Percentiles rank a stretch among this genome's conserved stretches.
phyloP scores from a whole-genome alignment of 2,329 filamentous ascomycete species.

The Gaeumannomyces tritici region DNA sequence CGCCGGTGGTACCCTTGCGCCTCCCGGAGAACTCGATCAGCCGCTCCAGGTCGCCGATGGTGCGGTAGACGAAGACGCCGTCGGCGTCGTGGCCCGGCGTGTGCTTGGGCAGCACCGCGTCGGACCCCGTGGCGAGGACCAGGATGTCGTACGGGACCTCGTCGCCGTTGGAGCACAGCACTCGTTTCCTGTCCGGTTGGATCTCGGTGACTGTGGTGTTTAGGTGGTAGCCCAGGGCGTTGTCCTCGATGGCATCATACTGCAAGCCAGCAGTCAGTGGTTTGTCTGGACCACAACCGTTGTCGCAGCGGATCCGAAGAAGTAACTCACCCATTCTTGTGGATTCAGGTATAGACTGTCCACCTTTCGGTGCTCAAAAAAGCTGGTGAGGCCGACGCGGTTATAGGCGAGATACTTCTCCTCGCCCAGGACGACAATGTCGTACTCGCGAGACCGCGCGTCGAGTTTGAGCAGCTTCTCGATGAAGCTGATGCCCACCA shows the following conservation, averaged over 20 bases:
- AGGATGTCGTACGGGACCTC: constrained; percentile 68
- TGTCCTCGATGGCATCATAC: constrained; percentile 59
- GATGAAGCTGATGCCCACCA: constrained; percentile 85
- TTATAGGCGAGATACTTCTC: constrained; percentile 86
- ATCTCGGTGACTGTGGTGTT: constrained; percentile 66
- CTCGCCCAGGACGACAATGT: constrained; percentile 78
- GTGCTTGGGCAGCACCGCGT: constrained; percentile 62
- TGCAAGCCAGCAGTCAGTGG: constrained; percentile 17
- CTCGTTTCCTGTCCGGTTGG: constrained; percentile 50
- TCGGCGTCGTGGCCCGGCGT: constrained; percentile 71
- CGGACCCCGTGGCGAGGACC: constrained; percentile 77
- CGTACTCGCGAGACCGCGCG: constrained; percentile 63
- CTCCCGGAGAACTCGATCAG: constrained; percentile 64
- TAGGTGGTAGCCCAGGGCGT: constrained; percentile 61
- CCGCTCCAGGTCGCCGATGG: constrained; percentile 68
- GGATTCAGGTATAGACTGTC: constrained; percentile 86
- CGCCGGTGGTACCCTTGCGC: constrained; percentile 58
- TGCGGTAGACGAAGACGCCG: constrained; percentile 84
- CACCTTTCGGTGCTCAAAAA: constrained; percentile 77
- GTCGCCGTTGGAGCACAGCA: constrained; percentile 62
- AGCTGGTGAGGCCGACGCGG: constrained; percentile 78
- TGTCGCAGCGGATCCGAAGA: neutral
- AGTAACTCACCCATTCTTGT: constrained; percentile 58
- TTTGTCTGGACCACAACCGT: no score
- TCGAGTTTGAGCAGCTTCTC: constrained; percentile 87